Conservation (phyloP, 352 stramenopile genomes). For the Globisporangium yorkense region DNA sequence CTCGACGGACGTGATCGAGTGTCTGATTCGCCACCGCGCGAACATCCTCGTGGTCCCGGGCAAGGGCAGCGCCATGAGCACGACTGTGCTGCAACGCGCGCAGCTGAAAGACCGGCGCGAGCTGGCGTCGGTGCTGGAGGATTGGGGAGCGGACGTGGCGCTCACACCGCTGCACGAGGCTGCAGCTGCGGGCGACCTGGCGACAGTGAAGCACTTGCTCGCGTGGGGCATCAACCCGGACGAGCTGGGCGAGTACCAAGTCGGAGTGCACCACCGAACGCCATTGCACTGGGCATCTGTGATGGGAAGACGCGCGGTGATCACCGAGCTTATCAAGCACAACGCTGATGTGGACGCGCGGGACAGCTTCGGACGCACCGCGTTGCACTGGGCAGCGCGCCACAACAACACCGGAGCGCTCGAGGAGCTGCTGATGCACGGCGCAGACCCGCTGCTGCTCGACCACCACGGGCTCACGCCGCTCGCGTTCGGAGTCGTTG, state of each 20-base stretch:
- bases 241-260: conserved; percentile 65
- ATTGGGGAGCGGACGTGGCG: conserved; percentile 73
- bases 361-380: conserved; percentile 50
- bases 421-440: conserved; percentile 38
- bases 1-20: conserved; percentile 59
- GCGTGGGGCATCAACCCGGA: conserved; percentile 49
- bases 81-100: conserved; percentile 69
- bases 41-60: conserved; percentile 69
- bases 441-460: conserved; percentile 42
- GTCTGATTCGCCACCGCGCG: conserved; percentile 51
- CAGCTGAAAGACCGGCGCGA: conserved; percentile 53
- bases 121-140: conserved; percentile 48
- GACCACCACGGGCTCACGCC: conserved; percentile 65
- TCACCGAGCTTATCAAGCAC: conserved; percentile 37
- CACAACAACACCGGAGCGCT: conserved; percentile 61
- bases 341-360: conserved; percentile 54
- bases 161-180: conserved; percentile 73
- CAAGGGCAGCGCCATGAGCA: conserved; percentile 51
- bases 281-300: conserved; percentile 74
- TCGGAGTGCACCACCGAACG: conserved; percentile 49
- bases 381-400: conserved; percentile 72
- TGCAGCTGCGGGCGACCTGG: conserved; percentile 46
- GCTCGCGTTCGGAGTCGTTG: conserved; percentile 53
- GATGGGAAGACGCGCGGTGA: conserved; percentile 52
- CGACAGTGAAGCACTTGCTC: conserved; percentile 45